Base-by-base conservation (phyloP, 306 rosid genomes). In the Sicyos baderoa region DNA sequence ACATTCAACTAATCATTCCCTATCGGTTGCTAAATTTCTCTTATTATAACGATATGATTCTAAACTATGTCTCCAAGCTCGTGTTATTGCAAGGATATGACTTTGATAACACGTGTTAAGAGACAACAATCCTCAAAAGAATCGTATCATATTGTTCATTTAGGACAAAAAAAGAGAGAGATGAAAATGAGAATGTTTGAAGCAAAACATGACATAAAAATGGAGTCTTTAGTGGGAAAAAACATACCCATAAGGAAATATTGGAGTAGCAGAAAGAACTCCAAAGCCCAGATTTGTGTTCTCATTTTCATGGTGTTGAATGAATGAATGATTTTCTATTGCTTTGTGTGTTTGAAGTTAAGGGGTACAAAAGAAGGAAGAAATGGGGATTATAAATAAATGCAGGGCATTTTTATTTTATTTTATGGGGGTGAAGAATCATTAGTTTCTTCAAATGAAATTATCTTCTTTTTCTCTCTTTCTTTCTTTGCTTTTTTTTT, bases 381-480 rank as follows among this genome's bases (percentile, higher is more conserved):
- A 74, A 53, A 53, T 58, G 73, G 73, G 73, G 40, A 63, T 15
- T 74, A 79, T 82, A 76, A 78, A 54, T 49, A 53, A 9, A 61
- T 18, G 9, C 25, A 44, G 48, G 56, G 10, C 7, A 72, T 35
- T 60, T 23, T 29, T 55, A 4, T 57, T 56, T 42, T 11, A 14
- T 63, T 19, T 63, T 44, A 0, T 29, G 29, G 19, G 18, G 64
- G 13, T 44, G 65, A 64, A 80, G 96, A 91, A 91, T 91, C 85
- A 52, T 32, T 52, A 78, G 82, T 87, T 89, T 72, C 96, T 89
- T 92, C 72, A 72, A 72, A 83, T 61, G 82, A 72, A 86, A 74
- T 70, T 15, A 61, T 72, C 50, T 54, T 62, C 81, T 75, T 82
- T 75, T 81, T 75, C 74, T 84, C 81, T 40, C 45, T 40, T 40